A percentile compares a stretch with the other conserved stretches of the same genome.
Conservation (phyloP, 2,329 filamentous ascomycete species). For the Aspergillus hiratsukae region DNA sequence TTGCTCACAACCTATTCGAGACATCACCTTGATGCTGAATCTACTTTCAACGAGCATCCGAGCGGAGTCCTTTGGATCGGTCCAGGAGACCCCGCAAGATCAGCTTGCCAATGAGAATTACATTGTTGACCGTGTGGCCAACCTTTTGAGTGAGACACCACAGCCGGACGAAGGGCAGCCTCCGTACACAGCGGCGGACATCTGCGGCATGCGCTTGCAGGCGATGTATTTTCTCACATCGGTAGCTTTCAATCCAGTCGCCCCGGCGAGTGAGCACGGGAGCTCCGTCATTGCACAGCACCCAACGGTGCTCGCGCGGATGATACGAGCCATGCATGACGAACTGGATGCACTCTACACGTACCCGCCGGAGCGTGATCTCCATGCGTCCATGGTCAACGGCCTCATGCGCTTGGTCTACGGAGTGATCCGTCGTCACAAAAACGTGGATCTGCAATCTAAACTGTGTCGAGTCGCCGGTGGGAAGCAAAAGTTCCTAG, state of each 20-base stretch:
- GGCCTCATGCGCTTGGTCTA: slow-evolving; percentile 58
- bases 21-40: slow-evolving; percentile 52
- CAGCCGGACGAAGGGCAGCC: slow-evolving; percentile 41
- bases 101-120: slow-evolving; percentile 41
- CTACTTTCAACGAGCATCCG: slow-evolving; percentile 55
- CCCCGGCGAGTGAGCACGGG: slow-evolving; percentile 58
- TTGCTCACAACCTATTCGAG: slow-evolving; percentile 52
- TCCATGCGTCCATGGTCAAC: slow-evolving; percentile 54
- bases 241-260: slow-evolving; percentile 43
- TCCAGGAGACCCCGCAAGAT: slow-evolving; percentile 37
- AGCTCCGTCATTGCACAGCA: slow-evolving; percentile 63
- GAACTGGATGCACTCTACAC: slow-evolving; percentile 61
- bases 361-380: slow-evolving; percentile 40
- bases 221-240: slow-evolving; percentile 41
- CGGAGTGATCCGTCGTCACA: slow-evolving; percentile 56
- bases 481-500: slow-evolving; percentile 74
- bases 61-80: slow-evolving; percentile 51
- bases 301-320: slow-evolving; percentile 64
- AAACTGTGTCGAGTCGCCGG: slow-evolving; percentile 68
- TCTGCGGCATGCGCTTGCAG: slow-evolving; percentile 41
- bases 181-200: slow-evolving; percentile 35
- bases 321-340: slow-evolving; percentile 72
- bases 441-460: slow-evolving; percentile 61
- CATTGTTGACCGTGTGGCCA: slow-evolving; percentile 54
- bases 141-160: slow-evolving; percentile 53